Conservation (phyloP, 345 rosid species). For the Populus nigra region DNA sequence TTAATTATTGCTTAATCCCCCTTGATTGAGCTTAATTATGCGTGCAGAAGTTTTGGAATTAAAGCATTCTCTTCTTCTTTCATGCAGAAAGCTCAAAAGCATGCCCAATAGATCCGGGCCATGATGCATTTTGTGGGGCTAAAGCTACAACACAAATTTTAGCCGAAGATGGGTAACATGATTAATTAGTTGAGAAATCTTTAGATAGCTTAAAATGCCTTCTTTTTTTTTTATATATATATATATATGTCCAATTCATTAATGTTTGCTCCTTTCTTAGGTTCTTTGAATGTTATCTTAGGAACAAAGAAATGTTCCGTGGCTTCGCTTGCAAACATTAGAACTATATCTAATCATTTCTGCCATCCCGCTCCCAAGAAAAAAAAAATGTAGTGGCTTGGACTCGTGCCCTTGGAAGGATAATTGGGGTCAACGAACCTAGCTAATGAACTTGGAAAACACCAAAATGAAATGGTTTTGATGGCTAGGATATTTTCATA, state of each 20-base stretch:
- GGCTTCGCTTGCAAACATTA: not conserved
- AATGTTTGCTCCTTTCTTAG: not conserved
- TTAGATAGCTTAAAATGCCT: not conserved
- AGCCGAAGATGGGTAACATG: slow-evolving; percentile 5
- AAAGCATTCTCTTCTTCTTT: not conserved
- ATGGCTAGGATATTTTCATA: not conserved
- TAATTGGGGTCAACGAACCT: not conserved
- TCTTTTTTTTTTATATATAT: not conserved
- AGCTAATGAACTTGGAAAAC: not conserved
- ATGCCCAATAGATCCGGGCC: not conserved
- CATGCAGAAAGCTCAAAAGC: not conserved
- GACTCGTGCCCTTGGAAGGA: not conserved
- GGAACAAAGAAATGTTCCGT: not conserved
- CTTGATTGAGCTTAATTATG: not conserved
- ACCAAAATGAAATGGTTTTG: not conserved
- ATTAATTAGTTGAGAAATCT: not conserved
- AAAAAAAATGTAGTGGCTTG: not conserved
- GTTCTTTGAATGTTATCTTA: not conserved
- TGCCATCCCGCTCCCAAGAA: no score
- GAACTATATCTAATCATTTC: not conserved
- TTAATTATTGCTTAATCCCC: not conserved
- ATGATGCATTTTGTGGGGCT: not conserved
- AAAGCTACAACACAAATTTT: not conserved
- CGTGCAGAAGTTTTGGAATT: not conserved
- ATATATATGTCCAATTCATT: not conserved